Percentiles rank a stretch among this genome's conserved stretches.
These are phyloP conservation scores for Quercus variabilis DNA, from an alignment of 306 rosid genomes.

Conservation along the genomic window DNA sequence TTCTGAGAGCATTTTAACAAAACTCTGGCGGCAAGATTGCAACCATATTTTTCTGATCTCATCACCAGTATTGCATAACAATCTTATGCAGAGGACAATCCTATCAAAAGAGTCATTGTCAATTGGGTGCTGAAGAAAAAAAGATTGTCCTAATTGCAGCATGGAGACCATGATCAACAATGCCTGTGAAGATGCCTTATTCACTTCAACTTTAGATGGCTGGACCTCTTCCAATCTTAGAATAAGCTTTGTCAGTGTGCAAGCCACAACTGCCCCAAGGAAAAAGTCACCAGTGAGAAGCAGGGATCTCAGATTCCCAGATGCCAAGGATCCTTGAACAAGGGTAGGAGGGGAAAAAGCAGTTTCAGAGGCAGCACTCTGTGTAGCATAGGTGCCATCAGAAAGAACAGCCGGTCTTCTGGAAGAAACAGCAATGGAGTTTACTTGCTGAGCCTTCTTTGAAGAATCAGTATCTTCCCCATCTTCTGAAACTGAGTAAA, in stretches of 20 bases:
- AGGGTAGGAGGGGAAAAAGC: slow-evolving; percentile 85
- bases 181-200: slow-evolving; percentile 58
- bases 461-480: slow-evolving; percentile 71
- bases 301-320: slow-evolving; percentile 89
- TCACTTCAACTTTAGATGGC: slow-evolving; percentile 79
- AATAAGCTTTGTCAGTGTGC: slow-evolving; percentile 84
- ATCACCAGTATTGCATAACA: slow-evolving; percentile 72
- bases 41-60: slow-evolving; percentile 82
- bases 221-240: slow-evolving; percentile 93
- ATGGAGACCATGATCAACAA: slow-evolving; percentile 82
- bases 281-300: slow-evolving; percentile 95
- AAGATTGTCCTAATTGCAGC: slow-evolving; percentile 92
- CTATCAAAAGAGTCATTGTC: slow-evolving; percentile 88
- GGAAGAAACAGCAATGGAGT: slow-evolving; percentile 70
- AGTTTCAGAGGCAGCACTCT: slow-evolving; percentile 94
- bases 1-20: slow-evolving; percentile 93
- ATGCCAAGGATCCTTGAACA: slow-evolving; percentile 73
- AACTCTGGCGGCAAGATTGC: slow-evolving; percentile 86
- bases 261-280: slow-evolving; percentile 86
- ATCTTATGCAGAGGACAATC: slow-evolving; percentile 73
- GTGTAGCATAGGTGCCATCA: slow-evolving; percentile 99
- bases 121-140: slow-evolving; percentile 82
- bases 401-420: slow-evolving; percentile 95
- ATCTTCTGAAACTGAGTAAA: slow-evolving; percentile 72
- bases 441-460: slow-evolving; percentile 51